Evolutionary conservation across 768 basidiomycete species (phyloP).

Genomic region (Suillus subaureus): DNA sequence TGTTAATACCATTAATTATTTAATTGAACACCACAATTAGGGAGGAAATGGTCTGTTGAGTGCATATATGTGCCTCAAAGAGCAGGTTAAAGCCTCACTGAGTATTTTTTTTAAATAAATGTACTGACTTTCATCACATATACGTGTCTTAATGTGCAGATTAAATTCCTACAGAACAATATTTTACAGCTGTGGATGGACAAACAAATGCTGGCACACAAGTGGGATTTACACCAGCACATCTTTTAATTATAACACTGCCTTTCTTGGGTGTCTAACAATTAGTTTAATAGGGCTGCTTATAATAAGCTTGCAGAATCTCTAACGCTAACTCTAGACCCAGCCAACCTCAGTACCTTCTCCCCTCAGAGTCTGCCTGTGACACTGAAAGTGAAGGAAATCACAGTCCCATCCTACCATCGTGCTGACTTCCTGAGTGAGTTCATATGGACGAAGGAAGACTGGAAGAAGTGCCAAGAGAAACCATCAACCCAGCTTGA

Average conservation of each 20-base stretch:
- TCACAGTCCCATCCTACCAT: neutral
- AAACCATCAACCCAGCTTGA: neutral
- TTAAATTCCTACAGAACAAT: neutral
- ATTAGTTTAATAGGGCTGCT: neutral
- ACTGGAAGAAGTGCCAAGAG: neutral
- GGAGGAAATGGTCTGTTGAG: neutral
- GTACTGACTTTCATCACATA: neutral
- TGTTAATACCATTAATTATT: too few relatives aligned
- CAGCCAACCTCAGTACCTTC: neutral
- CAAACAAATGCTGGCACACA: neutral
- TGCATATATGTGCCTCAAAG: conserved; percentile 1
- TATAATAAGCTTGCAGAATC: neutral
- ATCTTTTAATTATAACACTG: neutral
- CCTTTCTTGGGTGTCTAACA: neutral
- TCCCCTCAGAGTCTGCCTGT: neutral
- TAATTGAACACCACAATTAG: neutral
- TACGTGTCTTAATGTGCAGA: neutral
- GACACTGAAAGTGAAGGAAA: neutral
- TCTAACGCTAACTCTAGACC: neutral
- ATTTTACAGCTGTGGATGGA: neutral
- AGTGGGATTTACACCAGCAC: neutral
- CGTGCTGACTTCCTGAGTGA: neutral
- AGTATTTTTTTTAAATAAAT: neutral
- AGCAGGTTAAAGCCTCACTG: neutral
- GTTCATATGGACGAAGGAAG: neutral